Evolutionary conservation across 2,329 filamentous ascomycete genomes (phyloP).

Genomic region (Metarhizium robertsii): DNA sequence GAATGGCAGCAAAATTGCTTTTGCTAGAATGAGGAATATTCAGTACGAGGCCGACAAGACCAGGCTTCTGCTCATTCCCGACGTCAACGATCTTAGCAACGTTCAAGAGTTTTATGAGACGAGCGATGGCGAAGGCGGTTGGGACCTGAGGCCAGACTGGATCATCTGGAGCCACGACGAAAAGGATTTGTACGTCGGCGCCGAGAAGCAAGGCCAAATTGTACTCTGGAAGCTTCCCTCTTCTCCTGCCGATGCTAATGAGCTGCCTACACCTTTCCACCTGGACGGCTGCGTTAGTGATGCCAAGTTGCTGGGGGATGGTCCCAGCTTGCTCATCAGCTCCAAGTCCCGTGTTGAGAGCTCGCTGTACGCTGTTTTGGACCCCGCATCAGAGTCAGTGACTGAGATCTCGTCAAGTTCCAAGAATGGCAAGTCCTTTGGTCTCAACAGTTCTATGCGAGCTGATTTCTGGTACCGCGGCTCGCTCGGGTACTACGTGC

Average conservation of each 20-base stretch:
- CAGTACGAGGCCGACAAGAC: conserved; percentile 73
- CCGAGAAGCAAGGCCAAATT: conserved; percentile 57
- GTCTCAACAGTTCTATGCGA: conserved; percentile 53
- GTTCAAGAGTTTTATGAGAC: conserved; percentile 55
- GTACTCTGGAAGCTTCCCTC: conserved; percentile 55
- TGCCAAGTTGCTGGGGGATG: conserved; percentile 40
- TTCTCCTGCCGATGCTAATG: conserved; percentile 36
- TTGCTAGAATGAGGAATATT: conserved; percentile 66
- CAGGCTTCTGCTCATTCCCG: conserved; percentile 53
- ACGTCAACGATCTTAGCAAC: conserved; percentile 47
- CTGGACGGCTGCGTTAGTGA: conserved; percentile 45
- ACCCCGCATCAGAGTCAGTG: conserved; percentile 28
- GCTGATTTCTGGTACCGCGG: conserved; percentile 63
- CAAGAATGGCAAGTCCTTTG: conserved; percentile 56
- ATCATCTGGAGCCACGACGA: conserved; percentile 51
- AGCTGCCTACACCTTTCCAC: conserved; percentile 40
- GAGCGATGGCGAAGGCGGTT: conserved; percentile 51
- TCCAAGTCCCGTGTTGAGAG: conserved; percentile 64
- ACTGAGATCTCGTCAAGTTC: conserved; percentile 53
- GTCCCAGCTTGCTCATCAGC: conserved; percentile 49
- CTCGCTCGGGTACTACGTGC: conserved; percentile 54
- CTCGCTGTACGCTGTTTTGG: conserved; percentile 55
- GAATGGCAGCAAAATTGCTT: conserved; percentile 61
- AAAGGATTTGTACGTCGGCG: conserved; percentile 59
- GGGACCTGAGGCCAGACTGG: conserved; percentile 49